A percentile compares a stretch with the other conserved stretches of the same genome.
These are phyloP conservation scores for Kodamaea sp. DNA, from an alignment of 1,139 yeast genomes.

Conservation along the genomic window DNA sequence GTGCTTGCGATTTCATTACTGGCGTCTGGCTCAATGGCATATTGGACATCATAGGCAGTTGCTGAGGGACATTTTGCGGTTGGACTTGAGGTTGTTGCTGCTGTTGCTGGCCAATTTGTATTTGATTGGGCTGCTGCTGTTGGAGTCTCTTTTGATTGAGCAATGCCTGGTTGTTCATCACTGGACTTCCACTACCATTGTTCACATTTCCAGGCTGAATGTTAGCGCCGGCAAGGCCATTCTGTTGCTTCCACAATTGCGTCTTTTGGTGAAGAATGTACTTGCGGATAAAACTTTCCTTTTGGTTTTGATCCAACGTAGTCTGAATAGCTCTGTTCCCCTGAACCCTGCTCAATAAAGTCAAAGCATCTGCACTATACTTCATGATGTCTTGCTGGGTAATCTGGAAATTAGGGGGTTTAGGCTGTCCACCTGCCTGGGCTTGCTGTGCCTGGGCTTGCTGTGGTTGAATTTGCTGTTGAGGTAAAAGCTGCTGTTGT, in stretches of 20 bases:
- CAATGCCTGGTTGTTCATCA: slow-evolving; percentile 7
- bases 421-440: slow-evolving; percentile 16
- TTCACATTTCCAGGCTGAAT: slow-evolving; percentile 6
- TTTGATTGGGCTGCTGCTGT: slow-evolving; percentile 8
- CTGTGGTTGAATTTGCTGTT: slow-evolving; percentile 17
- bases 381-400: slow-evolving; percentile 45
- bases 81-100: slow-evolving; percentile 10
- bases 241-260: slow-evolving; percentile 43
- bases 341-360: slow-evolving; percentile 38
- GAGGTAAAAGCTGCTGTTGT: slow-evolving; percentile 15
- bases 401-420: slow-evolving; percentile 41
- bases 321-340: slow-evolving; percentile 40
- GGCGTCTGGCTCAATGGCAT: slow-evolving; percentile 18
- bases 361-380: slow-evolving; percentile 45
- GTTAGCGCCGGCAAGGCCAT: slow-evolving; percentile 21
- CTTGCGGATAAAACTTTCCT: slow-evolving; percentile 42
- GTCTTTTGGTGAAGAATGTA: slow-evolving; percentile 46
- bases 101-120: slow-evolving; percentile 4
- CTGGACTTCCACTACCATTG: slow-evolving; percentile 7
- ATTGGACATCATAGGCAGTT: slow-evolving; percentile 27
- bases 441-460: slow-evolving; percentile 16
- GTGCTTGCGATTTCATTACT: slow-evolving; percentile 22
- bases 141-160: slow-evolving; percentile 8
- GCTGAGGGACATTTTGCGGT: slow-evolving; percentile 11
- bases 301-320: slow-evolving; percentile 36